These are phyloP conservation scores for Imleria badia DNA, from an alignment of 768 basidiomycete genomes.

Conservation along the genomic window DNA sequence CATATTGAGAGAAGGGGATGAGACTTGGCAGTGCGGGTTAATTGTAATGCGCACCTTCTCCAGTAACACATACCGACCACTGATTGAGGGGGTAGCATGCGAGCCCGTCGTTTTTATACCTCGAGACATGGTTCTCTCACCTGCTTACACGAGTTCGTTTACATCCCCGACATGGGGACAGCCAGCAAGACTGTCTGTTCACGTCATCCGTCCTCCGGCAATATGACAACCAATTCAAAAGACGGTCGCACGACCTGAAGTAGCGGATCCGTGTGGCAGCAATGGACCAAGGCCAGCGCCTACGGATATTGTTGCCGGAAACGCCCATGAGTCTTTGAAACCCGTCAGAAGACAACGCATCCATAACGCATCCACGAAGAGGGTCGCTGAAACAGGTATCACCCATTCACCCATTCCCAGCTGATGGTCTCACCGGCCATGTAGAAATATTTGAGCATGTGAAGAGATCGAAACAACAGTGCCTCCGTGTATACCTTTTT, in stretches of 20 bases:
- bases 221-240: slow-evolving; percentile 27
- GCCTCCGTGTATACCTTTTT: slow-evolving; percentile 10
- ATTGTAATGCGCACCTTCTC: slow-evolving; percentile 46
- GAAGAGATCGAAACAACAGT: slow-evolving; percentile 16
- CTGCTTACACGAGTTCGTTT: slow-evolving; percentile 30
- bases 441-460: slow-evolving; percentile 24
- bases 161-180: slow-evolving; percentile 27
- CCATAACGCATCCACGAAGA: slow-evolving; percentile 31
- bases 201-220: slow-evolving; percentile 29
- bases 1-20: slow-evolving; percentile 9
- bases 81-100: slow-evolving; percentile 4
- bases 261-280: slow-evolving; percentile 20
- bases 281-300: slow-evolving; percentile 8
- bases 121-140: slow-evolving; percentile 24
- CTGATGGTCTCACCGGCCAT: slow-evolving; percentile 18
- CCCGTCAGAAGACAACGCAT: slow-evolving; percentile 30
- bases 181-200: slow-evolving; percentile 18
- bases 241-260: slow-evolving; percentile 28
- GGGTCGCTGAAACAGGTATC: slow-evolving; percentile 33
- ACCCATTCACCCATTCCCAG: slow-evolving; percentile 26
- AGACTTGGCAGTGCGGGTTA: slow-evolving; percentile 11
- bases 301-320: slow-evolving; percentile 23
- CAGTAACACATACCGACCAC: slow-evolving; percentile 54
- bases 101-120: slow-evolving; percentile 29
- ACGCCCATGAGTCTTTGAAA: slow-evolving; percentile 29